phyloP scores from a whole-genome alignment of 345 rosid species.

The Pistacia integerrima region DNA sequence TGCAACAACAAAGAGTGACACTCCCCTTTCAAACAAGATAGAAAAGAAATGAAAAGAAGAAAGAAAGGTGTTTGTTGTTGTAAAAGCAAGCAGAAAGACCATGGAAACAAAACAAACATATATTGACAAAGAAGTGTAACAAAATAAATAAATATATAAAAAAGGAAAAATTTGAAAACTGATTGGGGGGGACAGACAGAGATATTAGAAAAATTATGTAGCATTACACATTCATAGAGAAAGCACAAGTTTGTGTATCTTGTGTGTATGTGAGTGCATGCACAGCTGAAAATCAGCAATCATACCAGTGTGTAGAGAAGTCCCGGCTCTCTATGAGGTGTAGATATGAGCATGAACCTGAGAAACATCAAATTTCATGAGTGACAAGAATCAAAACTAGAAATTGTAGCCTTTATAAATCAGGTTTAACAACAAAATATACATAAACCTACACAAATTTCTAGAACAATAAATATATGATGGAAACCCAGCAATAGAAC shows the following conservation, averaged over 20 bases:
- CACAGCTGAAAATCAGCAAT: not conserved
- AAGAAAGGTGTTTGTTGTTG: too few species aligned
- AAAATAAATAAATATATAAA: not conserved
- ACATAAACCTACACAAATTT: not conserved
- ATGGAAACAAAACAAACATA: not conserved
- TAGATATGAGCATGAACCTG: constrained; percentile 91
- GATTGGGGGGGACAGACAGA: not conserved
- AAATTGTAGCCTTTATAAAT: not conserved
- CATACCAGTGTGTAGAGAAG: constrained; percentile 83
- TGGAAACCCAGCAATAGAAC: too few species aligned
- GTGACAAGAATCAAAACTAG: not conserved
- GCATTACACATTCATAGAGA: not conserved
- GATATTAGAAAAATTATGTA: not conserved
- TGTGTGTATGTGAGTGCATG: not conserved
- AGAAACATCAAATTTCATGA: constrained; percentile 15
- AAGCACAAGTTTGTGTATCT: not conserved
- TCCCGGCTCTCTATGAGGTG: constrained; percentile 76
- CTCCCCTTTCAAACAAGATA: not conserved
- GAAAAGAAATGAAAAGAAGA: not conserved
- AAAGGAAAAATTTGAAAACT: not conserved
- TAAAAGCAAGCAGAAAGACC: not conserved
- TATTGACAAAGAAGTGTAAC: not conserved
- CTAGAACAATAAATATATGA: not conserved
- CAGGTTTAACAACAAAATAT: not conserved
- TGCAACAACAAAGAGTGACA: not conserved